A percentile compares a stretch with the other conserved stretches of the same genome.
phyloP scores from a whole-genome alignment of 768 basidiomycete species.

The Rhodotorula paludigena region DNA sequence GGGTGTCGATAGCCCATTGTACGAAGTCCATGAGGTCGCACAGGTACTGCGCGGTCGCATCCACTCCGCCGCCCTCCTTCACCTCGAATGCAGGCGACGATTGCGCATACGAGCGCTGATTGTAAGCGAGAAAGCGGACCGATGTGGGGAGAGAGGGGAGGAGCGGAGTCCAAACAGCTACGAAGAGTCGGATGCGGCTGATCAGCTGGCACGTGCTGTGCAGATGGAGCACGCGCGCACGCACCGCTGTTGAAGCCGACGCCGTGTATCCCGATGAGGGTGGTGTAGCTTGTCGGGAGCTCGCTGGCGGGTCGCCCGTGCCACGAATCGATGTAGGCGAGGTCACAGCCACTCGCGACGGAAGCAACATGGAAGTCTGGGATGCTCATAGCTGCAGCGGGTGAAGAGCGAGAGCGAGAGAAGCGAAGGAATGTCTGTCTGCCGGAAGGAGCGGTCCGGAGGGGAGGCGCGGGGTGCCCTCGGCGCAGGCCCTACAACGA shows the following conservation, averaged over 20 bases:
- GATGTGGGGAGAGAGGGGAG: slow-evolving; percentile 16
- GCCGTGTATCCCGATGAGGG: slow-evolving; percentile 32
- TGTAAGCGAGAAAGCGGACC: slow-evolving; percentile 34
- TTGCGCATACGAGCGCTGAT: slow-evolving; percentile 27
- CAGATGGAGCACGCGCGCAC: background rate
- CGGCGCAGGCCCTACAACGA: too few species aligned
- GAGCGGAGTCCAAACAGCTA: slow-evolving; percentile 33
- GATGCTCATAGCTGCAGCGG: background rate
- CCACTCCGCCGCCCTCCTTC: slow-evolving; percentile 8
- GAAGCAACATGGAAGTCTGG: background rate
- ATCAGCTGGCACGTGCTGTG: background rate
- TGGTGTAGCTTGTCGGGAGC: slow-evolving; percentile 5
- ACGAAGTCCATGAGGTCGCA: slow-evolving; percentile 31
- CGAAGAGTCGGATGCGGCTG: too few species aligned
- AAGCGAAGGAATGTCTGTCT: too few species aligned
- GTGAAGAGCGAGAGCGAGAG: background rate
- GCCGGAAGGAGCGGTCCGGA: too few species aligned
- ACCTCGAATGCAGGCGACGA: slow-evolving; percentile 8
- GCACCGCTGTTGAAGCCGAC: slow-evolving; percentile 34
- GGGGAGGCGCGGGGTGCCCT: too few species aligned
- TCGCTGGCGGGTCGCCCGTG: background rate
- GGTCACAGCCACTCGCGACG: background rate
- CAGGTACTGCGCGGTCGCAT: slow-evolving; percentile 25
- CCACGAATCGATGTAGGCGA: slow-evolving; percentile 30
- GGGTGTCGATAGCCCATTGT: slow-evolving; percentile 7